Conservation (phyloP, 805 yeast species). For the Isabelozyma heimii region DNA sequence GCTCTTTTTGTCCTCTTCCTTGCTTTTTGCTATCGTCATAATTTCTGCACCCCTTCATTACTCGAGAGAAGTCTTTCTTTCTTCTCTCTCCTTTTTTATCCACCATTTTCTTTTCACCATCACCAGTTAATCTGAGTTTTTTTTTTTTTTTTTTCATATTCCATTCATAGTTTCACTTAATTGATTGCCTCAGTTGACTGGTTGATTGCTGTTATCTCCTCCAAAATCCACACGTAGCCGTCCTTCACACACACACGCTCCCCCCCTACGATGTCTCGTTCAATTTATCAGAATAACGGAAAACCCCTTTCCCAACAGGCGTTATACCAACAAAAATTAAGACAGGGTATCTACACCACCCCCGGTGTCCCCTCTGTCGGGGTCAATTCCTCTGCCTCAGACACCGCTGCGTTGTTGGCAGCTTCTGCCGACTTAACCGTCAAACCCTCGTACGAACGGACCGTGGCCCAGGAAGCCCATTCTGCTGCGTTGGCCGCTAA, state of each 20-base stretch:
- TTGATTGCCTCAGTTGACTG: too few species aligned
- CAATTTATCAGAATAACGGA: constrained; percentile 66
- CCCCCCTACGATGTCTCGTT: constrained; percentile 26
- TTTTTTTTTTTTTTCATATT: too few species aligned
- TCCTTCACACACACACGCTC: neutral
- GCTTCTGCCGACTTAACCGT: constrained; percentile 62
- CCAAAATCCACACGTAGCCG: neutral
- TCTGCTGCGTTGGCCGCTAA: constrained; percentile 55
- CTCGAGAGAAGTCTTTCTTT: too few species aligned
- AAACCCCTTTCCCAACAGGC: constrained; percentile 75
- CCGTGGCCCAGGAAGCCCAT: constrained; percentile 60
- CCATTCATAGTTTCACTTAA: too few species aligned
- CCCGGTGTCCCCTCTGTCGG: constrained; percentile 50
- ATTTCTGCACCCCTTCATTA: too few species aligned
- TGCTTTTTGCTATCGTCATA: too few species aligned
- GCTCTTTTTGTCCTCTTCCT: too few species aligned
- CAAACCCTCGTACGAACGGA: constrained; percentile 59
- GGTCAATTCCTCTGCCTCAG: constrained; percentile 66
- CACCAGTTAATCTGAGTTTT: too few species aligned
- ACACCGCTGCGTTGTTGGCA: constrained; percentile 75
- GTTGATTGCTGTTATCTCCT: neutral
- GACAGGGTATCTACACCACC: constrained; percentile 63
- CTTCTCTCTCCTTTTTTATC: too few species aligned
- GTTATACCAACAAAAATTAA: constrained; percentile 67
- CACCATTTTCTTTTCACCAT: too few species aligned